phyloP scores from a whole-genome alignment of 805 yeast species.

The Candida insectalens region DNA sequence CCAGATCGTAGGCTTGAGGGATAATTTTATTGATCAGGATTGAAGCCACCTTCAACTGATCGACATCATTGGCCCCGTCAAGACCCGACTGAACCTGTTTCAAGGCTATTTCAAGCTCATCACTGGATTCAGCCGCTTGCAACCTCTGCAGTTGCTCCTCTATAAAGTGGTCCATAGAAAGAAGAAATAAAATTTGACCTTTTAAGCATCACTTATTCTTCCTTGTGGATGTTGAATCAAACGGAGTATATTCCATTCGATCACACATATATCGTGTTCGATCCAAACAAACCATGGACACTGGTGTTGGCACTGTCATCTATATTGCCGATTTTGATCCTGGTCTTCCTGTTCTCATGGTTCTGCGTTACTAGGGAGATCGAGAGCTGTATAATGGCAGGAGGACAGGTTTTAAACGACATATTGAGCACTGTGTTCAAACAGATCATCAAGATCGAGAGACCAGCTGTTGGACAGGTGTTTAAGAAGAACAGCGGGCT shows the following conservation, averaged over 20 bases:
- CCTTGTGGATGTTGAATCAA: too few relatives aligned
- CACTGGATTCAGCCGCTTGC: too few relatives aligned
- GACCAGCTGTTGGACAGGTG: conserved; percentile 48
- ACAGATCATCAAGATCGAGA: conserved; percentile 50
- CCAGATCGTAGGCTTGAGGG: conserved; percentile 13
- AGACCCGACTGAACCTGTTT: too few relatives aligned
- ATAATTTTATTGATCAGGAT: conserved; percentile 9
- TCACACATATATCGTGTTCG: conserved; percentile 76
- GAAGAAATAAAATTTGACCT: too few relatives aligned
- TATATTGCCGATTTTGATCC: conserved; percentile 66
- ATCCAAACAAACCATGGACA: conserved; percentile 54
- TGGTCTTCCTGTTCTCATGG: conserved; percentile 78
- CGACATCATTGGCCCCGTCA: too few relatives aligned
- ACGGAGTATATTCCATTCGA: conserved; percentile 51
- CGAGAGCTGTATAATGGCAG: conserved; percentile 75
- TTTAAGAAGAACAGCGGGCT: conserved; percentile 20
- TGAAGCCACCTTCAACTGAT: conserved; percentile 8
- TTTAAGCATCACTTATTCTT: too few relatives aligned
- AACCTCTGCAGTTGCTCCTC: too few relatives aligned
- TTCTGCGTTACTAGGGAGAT: conserved; percentile 74
- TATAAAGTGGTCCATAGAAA: too few relatives aligned
- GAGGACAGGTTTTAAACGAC: conserved; percentile 80
- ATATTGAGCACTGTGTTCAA: conserved; percentile 61
- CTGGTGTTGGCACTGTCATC: conserved; percentile 61
- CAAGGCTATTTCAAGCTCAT: too few relatives aligned